These are phyloP conservation scores for Laguncularia racemosa DNA, from an alignment of 345 rosid species.

Conservation along the genomic window DNA sequence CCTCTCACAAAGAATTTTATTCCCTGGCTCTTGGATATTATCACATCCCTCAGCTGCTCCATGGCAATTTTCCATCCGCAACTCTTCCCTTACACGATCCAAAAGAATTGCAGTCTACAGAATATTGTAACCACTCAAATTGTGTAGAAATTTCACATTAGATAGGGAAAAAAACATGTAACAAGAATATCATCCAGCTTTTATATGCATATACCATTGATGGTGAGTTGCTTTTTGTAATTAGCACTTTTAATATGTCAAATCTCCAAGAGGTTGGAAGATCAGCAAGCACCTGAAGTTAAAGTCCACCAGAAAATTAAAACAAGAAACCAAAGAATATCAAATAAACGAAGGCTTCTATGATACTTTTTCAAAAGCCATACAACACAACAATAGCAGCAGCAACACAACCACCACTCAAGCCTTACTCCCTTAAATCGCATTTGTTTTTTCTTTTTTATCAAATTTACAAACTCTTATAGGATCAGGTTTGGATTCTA, in stretches of 20 bases:
- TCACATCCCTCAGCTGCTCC: conserved; percentile 10
- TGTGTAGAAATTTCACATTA: not conserved
- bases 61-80: conserved; percentile 29
- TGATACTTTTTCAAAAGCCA: not conserved
- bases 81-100: conserved; percentile 56
- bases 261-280: conserved; percentile 52
- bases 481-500: no score
- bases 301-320: not conserved
- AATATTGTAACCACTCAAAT: not conserved
- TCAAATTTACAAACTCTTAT: no score
- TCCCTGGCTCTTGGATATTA: conserved; percentile 15
- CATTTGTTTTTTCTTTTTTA: no score
- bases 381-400: no score
- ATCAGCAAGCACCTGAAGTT: conserved; percentile 62
- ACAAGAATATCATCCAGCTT: conserved; percentile 6
- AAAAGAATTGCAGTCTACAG: conserved; percentile 71
- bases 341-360: not conserved
- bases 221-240: conserved; percentile 49
- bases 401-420: no score
- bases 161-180: not conserved
- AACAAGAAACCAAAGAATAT: not conserved
- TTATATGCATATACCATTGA: conserved; percentile 63
- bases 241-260: conserved; percentile 54
- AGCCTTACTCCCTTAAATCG: no score
- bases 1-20: conserved; percentile 13